Base-by-base conservation (phyloP, 1,139 yeast species). In the Kluyveromyces sp. region DNA sequence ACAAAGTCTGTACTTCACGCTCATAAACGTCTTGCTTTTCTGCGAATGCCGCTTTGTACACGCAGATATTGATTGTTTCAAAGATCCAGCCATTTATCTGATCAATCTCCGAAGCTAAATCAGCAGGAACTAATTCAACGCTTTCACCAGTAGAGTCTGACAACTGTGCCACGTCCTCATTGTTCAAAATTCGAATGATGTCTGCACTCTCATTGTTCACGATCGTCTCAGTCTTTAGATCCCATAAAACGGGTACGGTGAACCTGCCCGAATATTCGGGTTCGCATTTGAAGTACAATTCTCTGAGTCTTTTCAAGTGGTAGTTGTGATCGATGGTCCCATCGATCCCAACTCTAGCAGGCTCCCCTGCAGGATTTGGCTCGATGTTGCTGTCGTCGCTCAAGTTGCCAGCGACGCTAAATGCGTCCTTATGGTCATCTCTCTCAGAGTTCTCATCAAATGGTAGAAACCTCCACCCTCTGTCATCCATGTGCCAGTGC, bases 221-320 rank as follows among this genome's bases (percentile, higher is more conserved):
- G 62, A 89, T 84, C 2, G 95, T 84, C 47, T 77, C 68, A 33
- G 75, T 73, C 64, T 88, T 81, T 58, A 76, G 83, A 63, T 89
- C 97, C 94, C 95, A 89, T 54, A 89, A 71, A 1, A 88, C 84
- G 1, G 97, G 97, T 33, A 89, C 97, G 1, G 97, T 89, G 61
- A 77, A 84, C 50, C 96, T 73, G 3, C 92, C 95, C 16, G 63
- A 67, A 63, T 87, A 89, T 30, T 82, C 75, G 2, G 92, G 82
- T 44, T 86, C 71, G 11, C 85, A 86, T 63, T 79, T 80, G 64
- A 68, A 80, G 64, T 89, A 89, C 34, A 89, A 58, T 51, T 89
- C 83, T 36, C 81, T 73, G 44, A 89, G 55, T 54, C 87, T 72
- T 46, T 73, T 64, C 49, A 70, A 68, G n/a, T 78, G 80, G 59